Evolutionary conservation across 371 early-diverging fungal genomes (phyloP), one percentile per base, ranked within the genome.

Genomic region (Capillidium rhysosporum): DNA sequence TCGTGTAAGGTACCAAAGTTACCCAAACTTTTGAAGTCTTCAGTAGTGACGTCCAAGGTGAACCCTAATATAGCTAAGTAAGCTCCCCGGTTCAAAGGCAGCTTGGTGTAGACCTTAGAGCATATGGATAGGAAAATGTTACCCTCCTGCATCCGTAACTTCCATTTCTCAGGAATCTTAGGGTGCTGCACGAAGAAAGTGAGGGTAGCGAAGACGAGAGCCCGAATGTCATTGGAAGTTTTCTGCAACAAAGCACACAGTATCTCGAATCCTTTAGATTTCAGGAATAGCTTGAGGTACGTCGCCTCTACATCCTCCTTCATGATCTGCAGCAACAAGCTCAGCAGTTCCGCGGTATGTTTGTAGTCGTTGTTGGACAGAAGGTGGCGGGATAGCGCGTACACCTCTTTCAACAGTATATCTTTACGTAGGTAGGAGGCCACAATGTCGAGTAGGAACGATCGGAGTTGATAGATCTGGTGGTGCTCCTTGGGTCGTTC

Each of bases 401-500:
- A 24, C 18, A 46, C 31, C n/a, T 57, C 61, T 21, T 61, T 58
- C n/a, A 45, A 31, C 20, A 25, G 44, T 4, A 46, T 45, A 9
- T 41, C 29, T 40, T 52, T 46, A 20, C 41, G 49, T 16, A 61
- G 29, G 45, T 55, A 56, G 24, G 44, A 16, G n/a, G 7, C 31
- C 24, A 61, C 56, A 25, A 61, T 58, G 41, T 38, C 39, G 7
- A 61, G 31, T 30, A 61, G 3, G 4, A 56, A 55, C 21, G 39
- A 25, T 23, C 66, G 57, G n/a, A 68, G 44, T 30, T 63, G 59
- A 16, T 46, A 41, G 1, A 65, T 31, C 31, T 57, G 51, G 12
- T 53, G 8, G 5, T 40, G 25, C 28, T 65, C 59, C 5, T 7
- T 55, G 24, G 58, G 61, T 25, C 61, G 48, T n/a, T 21, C 38